Evolutionary conservation across 2,329 filamentous ascomycete species (phyloP), one percentile per base, ranked within the genome.

Genomic region (Paraphaeosphaeria sporulosa): DNA sequence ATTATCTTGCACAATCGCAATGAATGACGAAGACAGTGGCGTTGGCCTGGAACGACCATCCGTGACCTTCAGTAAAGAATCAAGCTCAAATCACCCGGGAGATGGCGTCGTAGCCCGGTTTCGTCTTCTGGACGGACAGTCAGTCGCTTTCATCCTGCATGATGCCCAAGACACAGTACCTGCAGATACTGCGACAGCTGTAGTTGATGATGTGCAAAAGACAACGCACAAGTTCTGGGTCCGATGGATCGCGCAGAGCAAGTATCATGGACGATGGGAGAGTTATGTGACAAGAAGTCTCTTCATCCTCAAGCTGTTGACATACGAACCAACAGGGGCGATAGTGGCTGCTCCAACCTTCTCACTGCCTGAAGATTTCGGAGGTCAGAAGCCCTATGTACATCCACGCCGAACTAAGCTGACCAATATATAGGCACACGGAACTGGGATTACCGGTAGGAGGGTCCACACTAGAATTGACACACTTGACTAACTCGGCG

Each of bases 321-420:
- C 90, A 0, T 93, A 89, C 67, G 90, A 93, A 70, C 90, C 90
- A 0, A 93, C 90, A 0, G 90, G 91, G 2, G 91, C 90, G 9
- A 93, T 93, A 53, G 84, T 93, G 36, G 91, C 90, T 1, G 85
- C 90, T 1, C 90, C 91, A 0, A 93, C 90, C 0, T 94, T 93
- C 69, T 92, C 90, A 0, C 84, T 93, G 1, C 90, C 90, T 0
- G 90, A 93, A 73, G 88, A 89, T 53, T 69, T 73, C 48, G 67
- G 70, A 57, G 71, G 71, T 68, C 58, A 13, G 51, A 4, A 42
- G 25, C 8, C 17, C 7, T n/a, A n/a, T 8, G 2, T 40, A 6
- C 63, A 42, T 13, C 3, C 30, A 43, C 9, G 15, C 38, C n/a
- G 27, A 43, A 25, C 36, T 27, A 59, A 7, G 57, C 32, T 44